Conservation (phyloP, 441 rosid species). For the Dalechampia spathulata region DNA sequence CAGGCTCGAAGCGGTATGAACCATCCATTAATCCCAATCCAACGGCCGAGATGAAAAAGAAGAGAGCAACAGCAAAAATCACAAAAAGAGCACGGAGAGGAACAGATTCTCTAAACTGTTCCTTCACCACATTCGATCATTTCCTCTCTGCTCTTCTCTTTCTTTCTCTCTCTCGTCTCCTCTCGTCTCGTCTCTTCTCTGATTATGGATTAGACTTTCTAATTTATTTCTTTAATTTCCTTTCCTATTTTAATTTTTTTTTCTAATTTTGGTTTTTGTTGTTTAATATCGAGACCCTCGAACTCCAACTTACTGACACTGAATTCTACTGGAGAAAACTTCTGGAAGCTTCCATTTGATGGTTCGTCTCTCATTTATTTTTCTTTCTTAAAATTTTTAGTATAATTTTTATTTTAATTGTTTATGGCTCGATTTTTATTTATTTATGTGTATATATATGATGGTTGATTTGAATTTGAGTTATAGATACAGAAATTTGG, state of each 20-base stretch:
- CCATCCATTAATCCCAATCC: no score
- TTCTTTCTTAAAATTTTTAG: not conserved
- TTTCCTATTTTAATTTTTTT: not conserved
- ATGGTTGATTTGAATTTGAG: conserved; percentile 13
- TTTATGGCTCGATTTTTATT: no score
- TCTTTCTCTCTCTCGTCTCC: not conserved
- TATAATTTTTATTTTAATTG: not conserved
- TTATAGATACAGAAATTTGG: conserved; percentile 8
- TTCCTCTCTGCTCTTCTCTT: conserved; percentile 8
- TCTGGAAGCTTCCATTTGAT: conserved; percentile 14
- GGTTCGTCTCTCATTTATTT: not conserved
- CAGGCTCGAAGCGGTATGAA: no score
- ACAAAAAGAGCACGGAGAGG: no score
- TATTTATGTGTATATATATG: conserved; percentile 3
- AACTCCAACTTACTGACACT: not conserved
- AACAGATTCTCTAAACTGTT: conserved; percentile 11
- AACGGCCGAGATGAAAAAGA: no score
- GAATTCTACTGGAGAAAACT: conserved; percentile 5
- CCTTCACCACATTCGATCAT: conserved; percentile 20
- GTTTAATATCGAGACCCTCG: not conserved
- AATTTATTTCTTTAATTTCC: not conserved
- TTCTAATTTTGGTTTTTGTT: not conserved
- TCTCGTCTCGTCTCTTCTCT: not conserved
- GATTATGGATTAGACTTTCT: conserved; percentile 2
- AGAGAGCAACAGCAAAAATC: no score